These are phyloP conservation scores for Elongisporangium anandrum DNA, from an alignment of 352 stramenopile species.

Conservation along the genomic window DNA sequence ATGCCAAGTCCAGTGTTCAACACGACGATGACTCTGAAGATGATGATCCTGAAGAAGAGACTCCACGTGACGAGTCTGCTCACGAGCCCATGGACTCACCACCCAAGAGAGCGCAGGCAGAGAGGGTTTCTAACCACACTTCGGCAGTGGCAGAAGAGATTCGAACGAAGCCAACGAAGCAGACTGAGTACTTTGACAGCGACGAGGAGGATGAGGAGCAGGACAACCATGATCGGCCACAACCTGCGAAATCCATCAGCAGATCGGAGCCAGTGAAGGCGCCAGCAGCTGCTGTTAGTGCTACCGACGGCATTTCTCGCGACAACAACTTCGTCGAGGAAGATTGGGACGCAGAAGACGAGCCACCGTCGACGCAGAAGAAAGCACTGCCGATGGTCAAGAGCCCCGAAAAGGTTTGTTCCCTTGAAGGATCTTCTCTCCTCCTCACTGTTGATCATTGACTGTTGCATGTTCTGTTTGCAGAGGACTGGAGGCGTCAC, in stretches of 20 bases:
- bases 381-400: slow-evolving; percentile 4
- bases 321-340: slow-evolving; percentile 83
- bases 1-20: background rate
- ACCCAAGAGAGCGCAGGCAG: slow-evolving; percentile 6
- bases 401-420: slow-evolving; percentile 30
- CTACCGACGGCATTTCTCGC: slow-evolving; percentile 17
- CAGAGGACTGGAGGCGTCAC: slow-evolving; percentile 33
- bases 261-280: background rate
- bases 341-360: slow-evolving; percentile 65
- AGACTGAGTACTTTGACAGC: slow-evolving; percentile 58
- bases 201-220: slow-evolving; percentile 39
- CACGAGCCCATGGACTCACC: background rate
- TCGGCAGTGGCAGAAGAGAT: background rate
- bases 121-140: background rate
- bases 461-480: slow-evolving; percentile 2
- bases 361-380: slow-evolving; percentile 1
- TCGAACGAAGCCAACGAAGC: slow-evolving; percentile 8
- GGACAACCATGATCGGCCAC: slow-evolving; percentile 1
- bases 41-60: slow-evolving; percentile 33
- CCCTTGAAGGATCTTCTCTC: background rate
- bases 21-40: slow-evolving; percentile 18
- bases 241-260: background rate
- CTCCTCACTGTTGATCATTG: slow-evolving; percentile 3
- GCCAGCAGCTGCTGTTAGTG: slow-evolving; percentile 6
- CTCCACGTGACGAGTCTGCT: slow-evolving; percentile 14